Conservation (phyloP, 2,329 filamentous ascomycete genomes). For the Ustilaginoidea virens region DNA sequence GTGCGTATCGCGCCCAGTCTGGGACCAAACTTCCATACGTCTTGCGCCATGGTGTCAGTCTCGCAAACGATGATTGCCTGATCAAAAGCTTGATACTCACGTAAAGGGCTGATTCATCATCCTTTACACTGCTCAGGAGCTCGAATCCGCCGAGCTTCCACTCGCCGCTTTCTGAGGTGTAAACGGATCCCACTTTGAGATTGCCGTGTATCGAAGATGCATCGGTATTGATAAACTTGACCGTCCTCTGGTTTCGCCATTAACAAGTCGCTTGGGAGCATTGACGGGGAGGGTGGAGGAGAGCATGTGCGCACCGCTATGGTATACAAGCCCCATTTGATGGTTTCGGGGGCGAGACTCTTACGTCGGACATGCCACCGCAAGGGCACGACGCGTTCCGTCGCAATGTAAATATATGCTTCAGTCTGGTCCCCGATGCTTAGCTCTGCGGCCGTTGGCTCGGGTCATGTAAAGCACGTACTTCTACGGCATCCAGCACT, state of each 20-base stretch:
- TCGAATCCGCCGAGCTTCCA: conserved; percentile 97
- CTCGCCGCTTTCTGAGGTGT: conserved; percentile 89
- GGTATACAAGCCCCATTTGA: conserved; percentile 89
- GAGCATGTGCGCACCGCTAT: conserved; percentile 60
- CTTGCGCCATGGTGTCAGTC: conserved; percentile 22
- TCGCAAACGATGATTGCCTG: background rate
- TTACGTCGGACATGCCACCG: conserved; percentile 83
- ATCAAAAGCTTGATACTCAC: conserved; percentile 29
- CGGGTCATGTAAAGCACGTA: conserved; percentile 18
- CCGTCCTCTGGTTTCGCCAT: conserved; percentile 47
- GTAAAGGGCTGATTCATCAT: conserved; percentile 87
- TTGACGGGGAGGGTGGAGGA: too few species aligned
- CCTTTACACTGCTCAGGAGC: conserved; percentile 84
- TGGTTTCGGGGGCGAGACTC: conserved; percentile 76
- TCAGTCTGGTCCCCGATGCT: conserved; percentile 51
- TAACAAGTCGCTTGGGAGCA: background rate
- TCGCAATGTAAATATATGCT: conserved; percentile 89
- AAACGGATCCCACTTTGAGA: conserved; percentile 73
- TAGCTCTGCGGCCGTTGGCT: conserved; percentile 7
- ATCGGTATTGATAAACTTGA: conserved; percentile 94
- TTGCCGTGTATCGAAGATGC: conserved; percentile 83
- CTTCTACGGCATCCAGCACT: conserved; percentile 87
- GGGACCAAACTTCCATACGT: conserved; percentile 79
- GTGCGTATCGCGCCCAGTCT: conserved; percentile 68
- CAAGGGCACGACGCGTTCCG: conserved; percentile 74